Base-by-base conservation (phyloP, 176 grass and related monocot species). In the Echinochloa phyllopogon region DNA sequence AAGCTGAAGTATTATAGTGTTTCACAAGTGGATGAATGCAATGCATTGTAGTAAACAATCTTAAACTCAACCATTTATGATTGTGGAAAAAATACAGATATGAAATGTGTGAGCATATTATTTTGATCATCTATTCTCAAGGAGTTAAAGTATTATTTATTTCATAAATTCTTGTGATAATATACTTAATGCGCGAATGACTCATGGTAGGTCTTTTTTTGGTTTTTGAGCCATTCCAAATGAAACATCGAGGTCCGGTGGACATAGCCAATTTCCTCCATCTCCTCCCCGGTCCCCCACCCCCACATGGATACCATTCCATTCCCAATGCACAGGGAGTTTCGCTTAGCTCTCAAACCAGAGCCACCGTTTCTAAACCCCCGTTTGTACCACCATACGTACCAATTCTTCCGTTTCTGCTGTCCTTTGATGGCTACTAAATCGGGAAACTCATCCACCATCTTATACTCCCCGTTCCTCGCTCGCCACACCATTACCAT, bases 341-440 rank as follows among this genome's bases (percentile, higher is more conserved):
- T 37, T 13, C 51, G 10, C 52, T 83, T 40, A 10, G 13, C 71
- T 66, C 82, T 65, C 82, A 53, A 53, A 40, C 70, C 57, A 51
- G 20, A 64, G 38, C 3, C 56, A 13, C 29, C 21, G 29, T 65
- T 29, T 14, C 38, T n/a, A 65, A 55, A 16, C 65, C 42, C 52
- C 59, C 58, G 50, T 62, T 12, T 16, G 61, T 55, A 44, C 37
- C 10, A 6, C 17, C 8, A 23, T 38, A 18, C 36, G 6, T 44
- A 42, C 66, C 44, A 69, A 69, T 69, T 62, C 82, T 65, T 76
- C 58, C 33, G 24, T 55, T 10, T 15, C 14, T 18, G 5, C 0
- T 74, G 58, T 49, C 69, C 55, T 57, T 48, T n/a, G 24, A 55
- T 82, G 71, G 24, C 63, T 82, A 60, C 86, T 89, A 75, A 84